Conservation (phyloP, 768 basidiomycete genomes). For the Tephrocybe sp. region DNA sequence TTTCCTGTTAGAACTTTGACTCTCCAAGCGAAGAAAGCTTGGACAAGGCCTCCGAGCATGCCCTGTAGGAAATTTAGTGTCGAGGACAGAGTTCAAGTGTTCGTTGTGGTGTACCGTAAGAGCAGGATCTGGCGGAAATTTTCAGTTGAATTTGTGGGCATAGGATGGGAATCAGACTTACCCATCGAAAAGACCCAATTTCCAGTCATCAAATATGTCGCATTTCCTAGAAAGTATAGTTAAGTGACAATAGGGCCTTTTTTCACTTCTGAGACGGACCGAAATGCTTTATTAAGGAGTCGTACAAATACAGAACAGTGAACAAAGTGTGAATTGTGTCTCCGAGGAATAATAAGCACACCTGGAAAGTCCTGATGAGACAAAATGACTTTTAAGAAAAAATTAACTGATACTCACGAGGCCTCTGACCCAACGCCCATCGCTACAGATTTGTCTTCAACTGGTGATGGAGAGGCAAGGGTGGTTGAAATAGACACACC, state of each 20-base stretch:
- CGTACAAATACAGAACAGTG: constrained; percentile 45
- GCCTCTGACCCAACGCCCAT: constrained; percentile 43
- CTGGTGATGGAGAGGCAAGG: not conserved
- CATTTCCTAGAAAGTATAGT: not conserved
- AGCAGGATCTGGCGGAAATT: constrained; percentile 11
- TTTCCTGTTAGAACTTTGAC: constrained; percentile 23
- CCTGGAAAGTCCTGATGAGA: constrained; percentile 26
- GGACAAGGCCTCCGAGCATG: constrained; percentile 14
- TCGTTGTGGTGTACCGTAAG: constrained; percentile 10
- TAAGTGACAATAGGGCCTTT: not conserved
- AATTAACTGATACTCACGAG: constrained; percentile 44
- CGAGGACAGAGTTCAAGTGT: not conserved
- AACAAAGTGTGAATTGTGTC: constrained; percentile 50
- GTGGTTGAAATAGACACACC: constrained; percentile 21
- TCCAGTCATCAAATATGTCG: constrained; percentile 5
- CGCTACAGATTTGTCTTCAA: constrained; percentile 27
- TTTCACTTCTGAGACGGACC: too few species aligned
- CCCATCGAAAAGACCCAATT: constrained; percentile 15
- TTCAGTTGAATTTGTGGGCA: not conserved
- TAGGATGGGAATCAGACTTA: not conserved
- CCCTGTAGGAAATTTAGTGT: constrained; percentile 2
- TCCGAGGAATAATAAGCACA: constrained; percentile 41
- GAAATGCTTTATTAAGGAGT: constrained; percentile 45
- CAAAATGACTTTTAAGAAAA: not conserved
- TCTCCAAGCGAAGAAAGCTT: constrained; percentile 22